These are phyloP conservation scores for Chrysanthemum seticuspe DNA, from an alignment of 129 eudicot species.

Conservation along the genomic window DNA sequence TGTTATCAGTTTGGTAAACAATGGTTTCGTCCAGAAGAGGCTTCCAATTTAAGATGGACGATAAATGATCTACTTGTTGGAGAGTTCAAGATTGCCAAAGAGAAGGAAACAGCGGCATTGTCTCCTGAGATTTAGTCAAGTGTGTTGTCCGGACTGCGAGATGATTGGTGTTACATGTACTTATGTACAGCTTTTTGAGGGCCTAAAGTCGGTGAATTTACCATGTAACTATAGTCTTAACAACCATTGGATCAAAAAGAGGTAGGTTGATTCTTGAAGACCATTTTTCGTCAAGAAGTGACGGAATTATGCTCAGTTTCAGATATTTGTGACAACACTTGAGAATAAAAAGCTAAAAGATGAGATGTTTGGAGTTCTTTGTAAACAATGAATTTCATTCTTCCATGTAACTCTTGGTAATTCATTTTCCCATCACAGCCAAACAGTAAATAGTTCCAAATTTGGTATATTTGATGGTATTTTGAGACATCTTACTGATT, in stretches of 20 bases:
- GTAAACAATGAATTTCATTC: no score
- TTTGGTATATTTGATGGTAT: no score
- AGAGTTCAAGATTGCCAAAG: constrained; percentile 44
- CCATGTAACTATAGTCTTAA: background rate
- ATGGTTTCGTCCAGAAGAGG: constrained; percentile 78
- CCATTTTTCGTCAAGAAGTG: constrained; percentile 6
- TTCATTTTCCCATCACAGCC: no score
- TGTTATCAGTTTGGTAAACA: constrained; percentile 58
- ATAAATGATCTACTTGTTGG: constrained; percentile 44
- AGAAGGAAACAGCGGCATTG: constrained; percentile 13
- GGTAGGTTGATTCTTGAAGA: constrained; percentile 6
- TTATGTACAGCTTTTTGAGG: constrained; percentile 26
- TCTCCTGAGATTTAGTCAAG: constrained; percentile 22
- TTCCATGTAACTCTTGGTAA: no score
- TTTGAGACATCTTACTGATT: no score
- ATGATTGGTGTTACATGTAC: background rate
- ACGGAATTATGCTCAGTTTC: background rate
- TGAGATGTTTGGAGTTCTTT: no score
- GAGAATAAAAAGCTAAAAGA: no score
- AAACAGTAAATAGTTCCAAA: no score
- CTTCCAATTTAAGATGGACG: constrained; percentile 63
- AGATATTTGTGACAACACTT: no score
- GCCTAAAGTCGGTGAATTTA: background rate
- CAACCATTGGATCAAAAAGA: background rate
- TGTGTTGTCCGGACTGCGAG: background rate